Conservation (phyloP, 345 rosid species). For the Populus deltoides region DNA sequence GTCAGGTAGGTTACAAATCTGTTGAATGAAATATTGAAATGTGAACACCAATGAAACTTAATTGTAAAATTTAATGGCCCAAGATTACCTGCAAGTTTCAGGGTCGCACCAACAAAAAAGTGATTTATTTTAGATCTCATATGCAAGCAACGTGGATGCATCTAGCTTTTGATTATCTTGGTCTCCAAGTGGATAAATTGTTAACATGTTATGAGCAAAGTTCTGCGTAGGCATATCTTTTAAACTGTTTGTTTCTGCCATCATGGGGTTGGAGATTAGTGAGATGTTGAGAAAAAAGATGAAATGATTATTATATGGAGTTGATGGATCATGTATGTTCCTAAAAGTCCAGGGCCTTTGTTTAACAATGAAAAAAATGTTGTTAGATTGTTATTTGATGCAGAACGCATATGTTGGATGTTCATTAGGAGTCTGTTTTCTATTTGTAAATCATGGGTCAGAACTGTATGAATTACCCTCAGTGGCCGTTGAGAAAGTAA, state of each 20-base stretch:
- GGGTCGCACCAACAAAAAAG: background rate
- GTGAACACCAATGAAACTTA: background rate
- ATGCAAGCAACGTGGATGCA: background rate
- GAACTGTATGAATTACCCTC: background rate
- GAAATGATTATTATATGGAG: background rate
- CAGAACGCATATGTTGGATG: background rate
- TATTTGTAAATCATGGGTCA: background rate
- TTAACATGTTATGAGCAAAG: background rate
- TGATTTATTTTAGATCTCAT: background rate
- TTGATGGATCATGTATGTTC: background rate
- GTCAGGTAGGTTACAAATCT: constrained; percentile 52
- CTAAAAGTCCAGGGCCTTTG: background rate
- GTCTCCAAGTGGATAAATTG: background rate
- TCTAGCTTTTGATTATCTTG: background rate
- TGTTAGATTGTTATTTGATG: background rate
- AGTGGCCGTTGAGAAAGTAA: background rate
- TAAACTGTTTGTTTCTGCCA: background rate
- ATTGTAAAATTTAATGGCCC: background rate
- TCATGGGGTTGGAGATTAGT: background rate
- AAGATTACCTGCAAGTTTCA: background rate
- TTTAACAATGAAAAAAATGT: background rate
- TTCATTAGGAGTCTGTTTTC: background rate
- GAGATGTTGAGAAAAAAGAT: background rate
- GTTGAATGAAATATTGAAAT: background rate
- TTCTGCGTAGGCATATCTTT: background rate